Evolutionary conservation across 139 green algal genomes (phyloP).

Genomic region (Chlamydomonas applanata): DNA sequence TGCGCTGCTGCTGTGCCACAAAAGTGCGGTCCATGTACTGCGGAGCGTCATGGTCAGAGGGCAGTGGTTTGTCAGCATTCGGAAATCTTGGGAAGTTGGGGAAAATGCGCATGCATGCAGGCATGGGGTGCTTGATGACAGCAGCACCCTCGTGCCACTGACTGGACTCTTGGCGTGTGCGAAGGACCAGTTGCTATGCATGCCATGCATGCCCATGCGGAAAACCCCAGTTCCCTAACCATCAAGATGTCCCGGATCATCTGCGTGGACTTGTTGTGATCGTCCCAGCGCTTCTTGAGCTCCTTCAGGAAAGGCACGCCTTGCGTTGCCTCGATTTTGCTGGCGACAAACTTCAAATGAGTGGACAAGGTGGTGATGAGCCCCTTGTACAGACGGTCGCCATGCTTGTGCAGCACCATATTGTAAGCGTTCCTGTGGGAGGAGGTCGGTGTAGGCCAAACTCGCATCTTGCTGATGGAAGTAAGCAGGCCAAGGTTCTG

Average conservation of each 20-base stretch:
- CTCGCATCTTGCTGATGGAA: neutral
- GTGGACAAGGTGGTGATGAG: constrained; percentile 70
- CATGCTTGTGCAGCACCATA: constrained; percentile 98
- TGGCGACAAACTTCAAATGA: constrained; percentile 75
- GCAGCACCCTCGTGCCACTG: no score
- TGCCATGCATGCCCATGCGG: neutral
- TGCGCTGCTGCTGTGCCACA: constrained; percentile 85
- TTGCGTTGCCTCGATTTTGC: constrained; percentile 65
- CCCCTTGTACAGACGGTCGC: constrained; percentile 88
- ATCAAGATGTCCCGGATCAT: constrained; percentile 99
- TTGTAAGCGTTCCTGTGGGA: constrained; percentile 94
- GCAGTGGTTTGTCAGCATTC: no score
- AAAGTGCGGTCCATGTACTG: constrained; percentile 99
- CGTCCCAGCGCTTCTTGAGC: constrained; percentile 83
- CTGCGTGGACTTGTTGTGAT: constrained; percentile 92
- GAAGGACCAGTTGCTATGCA: no score
- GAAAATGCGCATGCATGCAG: no score
- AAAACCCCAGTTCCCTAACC: constrained; percentile 42
- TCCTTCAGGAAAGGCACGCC: constrained; percentile 83
- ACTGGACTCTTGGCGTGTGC: no score
- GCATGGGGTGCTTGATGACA: no score
- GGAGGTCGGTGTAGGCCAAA: no score
- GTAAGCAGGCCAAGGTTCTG: neutral
- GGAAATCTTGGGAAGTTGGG: no score
- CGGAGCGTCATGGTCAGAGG: neutral